Evolutionary conservation across 352 stramenopile genomes (phyloP).

Genomic region (Globisporangium okanoganense): DNA sequence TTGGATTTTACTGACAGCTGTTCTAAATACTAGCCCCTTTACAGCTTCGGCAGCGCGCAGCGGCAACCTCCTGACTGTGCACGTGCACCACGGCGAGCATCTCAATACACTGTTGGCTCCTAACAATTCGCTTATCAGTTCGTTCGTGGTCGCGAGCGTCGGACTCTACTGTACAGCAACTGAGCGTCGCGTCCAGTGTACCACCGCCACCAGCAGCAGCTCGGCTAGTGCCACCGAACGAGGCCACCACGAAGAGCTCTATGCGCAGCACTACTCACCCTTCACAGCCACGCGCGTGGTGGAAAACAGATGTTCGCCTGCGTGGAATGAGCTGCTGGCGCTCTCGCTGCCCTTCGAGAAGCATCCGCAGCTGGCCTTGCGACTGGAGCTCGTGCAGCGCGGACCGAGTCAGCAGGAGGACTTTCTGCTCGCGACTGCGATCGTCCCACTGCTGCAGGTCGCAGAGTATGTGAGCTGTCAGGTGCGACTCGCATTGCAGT

Average conservation of each 20-base stretch:
- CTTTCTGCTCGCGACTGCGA: slow-evolving; percentile 31
- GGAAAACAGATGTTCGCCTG: slow-evolving; percentile 25
- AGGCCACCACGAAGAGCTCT: slow-evolving; percentile 18
- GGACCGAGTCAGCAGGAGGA: slow-evolving; percentile 64
- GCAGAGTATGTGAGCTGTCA: slow-evolving; percentile 23
- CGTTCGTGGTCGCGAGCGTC: slow-evolving; percentile 36
- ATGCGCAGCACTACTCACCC: slow-evolving; percentile 47
- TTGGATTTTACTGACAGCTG: neutral
- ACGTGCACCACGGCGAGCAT: slow-evolving; percentile 47
- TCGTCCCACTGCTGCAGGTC: slow-evolving; percentile 20
- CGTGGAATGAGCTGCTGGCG: slow-evolving; percentile 71
- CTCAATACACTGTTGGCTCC: slow-evolving; percentile 20
- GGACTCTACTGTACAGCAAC: slow-evolving; percentile 10
- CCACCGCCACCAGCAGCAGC: neutral
- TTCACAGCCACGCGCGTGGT: slow-evolving; percentile 65
- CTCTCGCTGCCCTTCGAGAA: slow-evolving; percentile 47
- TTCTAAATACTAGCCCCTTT: slow-evolving; percentile 35
- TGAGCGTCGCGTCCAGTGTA: slow-evolving; percentile 8
- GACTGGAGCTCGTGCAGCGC: slow-evolving; percentile 61
- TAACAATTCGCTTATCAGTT: neutral
- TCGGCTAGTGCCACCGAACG: slow-evolving; percentile 14
- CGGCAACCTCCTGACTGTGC: slow-evolving; percentile 42
- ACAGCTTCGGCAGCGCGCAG: slow-evolving; percentile 32
- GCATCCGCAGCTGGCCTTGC: slow-evolving; percentile 19
- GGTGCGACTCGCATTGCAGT: slow-evolving; percentile 23